Conservation (phyloP, 257 asterid species). For the Gentiana macrophylla region DNA sequence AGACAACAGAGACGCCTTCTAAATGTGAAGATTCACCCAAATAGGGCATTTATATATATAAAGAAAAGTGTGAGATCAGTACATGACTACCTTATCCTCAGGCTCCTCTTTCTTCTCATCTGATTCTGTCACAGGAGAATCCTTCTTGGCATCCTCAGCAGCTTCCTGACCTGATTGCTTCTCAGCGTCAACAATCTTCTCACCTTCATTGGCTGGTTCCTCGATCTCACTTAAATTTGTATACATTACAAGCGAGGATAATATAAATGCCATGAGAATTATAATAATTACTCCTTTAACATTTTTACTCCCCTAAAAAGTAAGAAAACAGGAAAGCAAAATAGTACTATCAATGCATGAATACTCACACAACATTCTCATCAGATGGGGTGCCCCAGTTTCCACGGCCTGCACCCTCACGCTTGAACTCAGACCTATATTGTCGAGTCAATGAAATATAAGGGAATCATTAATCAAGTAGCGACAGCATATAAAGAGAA, state of each 20-base stretch:
- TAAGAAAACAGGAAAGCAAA: background rate
- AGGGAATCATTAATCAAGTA: background rate
- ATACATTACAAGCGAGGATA: background rate
- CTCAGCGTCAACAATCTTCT: slow-evolving; percentile 44
- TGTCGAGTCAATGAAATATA: background rate
- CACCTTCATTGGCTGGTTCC: slow-evolving; percentile 30
- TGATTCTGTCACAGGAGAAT: slow-evolving; percentile 26
- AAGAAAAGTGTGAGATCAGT: background rate
- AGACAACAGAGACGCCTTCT: too few species aligned
- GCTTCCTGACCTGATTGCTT: slow-evolving; percentile 38
- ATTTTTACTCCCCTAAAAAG: too few species aligned
- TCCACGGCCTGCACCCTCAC: slow-evolving; percentile 69
- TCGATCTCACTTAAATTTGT: slow-evolving; percentile 32
- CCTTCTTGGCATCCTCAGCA: slow-evolving; percentile 35
- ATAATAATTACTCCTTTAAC: too few species aligned
- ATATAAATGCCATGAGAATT: too few species aligned
- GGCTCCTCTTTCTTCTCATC: slow-evolving; percentile 37
- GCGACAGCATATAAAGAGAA: background rate
- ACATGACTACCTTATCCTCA: slow-evolving; percentile 29
- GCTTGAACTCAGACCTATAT: slow-evolving; percentile 40
- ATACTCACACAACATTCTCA: slow-evolving; percentile 41
- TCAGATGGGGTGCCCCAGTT: slow-evolving; percentile 63
- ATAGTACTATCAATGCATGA: background rate
- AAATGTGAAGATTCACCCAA: too few species aligned
- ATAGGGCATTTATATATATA: too few species aligned